Evolutionary conservation across 2,329 filamentous ascomycete species (phyloP).

Genomic region (Epichloe hybrida): DNA sequence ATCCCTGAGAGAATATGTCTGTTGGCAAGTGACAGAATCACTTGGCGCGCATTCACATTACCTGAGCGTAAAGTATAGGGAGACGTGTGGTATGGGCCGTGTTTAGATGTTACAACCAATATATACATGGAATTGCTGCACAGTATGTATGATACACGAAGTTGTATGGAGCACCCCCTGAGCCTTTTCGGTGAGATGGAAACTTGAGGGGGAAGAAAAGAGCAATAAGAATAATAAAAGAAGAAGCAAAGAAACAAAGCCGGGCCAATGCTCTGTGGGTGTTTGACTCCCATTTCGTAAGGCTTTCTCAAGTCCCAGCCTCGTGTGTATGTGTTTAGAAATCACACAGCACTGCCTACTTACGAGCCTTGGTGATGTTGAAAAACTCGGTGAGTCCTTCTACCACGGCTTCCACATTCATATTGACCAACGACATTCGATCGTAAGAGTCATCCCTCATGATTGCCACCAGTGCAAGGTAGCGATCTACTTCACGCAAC

Average conservation of each 20-base stretch:
- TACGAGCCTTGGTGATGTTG: conserved; percentile 49
- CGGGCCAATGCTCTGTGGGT: neutral
- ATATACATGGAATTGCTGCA: neutral
- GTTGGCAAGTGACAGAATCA: conserved; percentile 32
- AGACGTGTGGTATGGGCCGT: too few species aligned
- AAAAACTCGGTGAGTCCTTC: conserved; percentile 71
- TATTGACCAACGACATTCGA: conserved; percentile 72
- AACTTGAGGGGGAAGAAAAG: neutral
- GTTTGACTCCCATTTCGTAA: neutral
- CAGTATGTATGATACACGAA: neutral
- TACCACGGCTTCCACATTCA: conserved; percentile 75
- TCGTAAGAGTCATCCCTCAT: conserved; percentile 78
- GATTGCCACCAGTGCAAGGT: conserved; percentile 70
- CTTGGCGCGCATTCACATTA: conserved; percentile 34
- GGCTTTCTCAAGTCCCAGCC: neutral
- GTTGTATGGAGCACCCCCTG: neutral
- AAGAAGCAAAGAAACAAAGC: too few species aligned
- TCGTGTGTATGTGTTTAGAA: neutral
- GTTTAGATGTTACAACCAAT: neutral
- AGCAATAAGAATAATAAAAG: too few species aligned
- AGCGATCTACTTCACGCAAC: conserved; percentile 56
- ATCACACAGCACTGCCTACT: conserved; percentile 10
- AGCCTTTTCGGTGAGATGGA: neutral
- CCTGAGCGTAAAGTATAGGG: conserved; percentile 4
- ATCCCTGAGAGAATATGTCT: conserved; percentile 38